Percentiles rank a stretch among this genome's conserved stretches.
phyloP scores from a whole-genome alignment of 768 basidiomycete species.

The Imleria badia region DNA sequence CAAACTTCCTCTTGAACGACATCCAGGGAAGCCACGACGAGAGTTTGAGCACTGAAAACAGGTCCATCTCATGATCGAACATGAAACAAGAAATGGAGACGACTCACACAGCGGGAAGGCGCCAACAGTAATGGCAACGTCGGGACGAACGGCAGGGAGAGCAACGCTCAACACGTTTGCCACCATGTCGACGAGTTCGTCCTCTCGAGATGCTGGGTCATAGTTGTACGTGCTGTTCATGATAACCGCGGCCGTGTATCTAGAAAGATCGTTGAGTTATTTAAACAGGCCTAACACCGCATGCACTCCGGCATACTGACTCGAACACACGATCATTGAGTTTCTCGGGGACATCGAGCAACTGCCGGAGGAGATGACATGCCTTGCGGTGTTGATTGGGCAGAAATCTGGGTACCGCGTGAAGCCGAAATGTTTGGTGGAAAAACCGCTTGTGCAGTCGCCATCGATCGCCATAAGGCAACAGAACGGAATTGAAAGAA shows the following conservation, averaged over 20 bases:
- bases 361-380: constrained; percentile 30
- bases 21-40: constrained; percentile 17
- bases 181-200: neutral
- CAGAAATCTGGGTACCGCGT: constrained; percentile 21
- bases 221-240: constrained; percentile 19
- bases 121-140: neutral
- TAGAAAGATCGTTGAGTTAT: neutral
- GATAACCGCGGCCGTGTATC: constrained; percentile 15
- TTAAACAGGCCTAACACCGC: neutral
- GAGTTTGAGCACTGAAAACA: neutral
- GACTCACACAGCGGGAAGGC: constrained; percentile 10
- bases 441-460: constrained; percentile 24
- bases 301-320: constrained; percentile 10
- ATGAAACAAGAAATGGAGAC: neutral
- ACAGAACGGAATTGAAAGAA: constrained; percentile 11
- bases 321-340: constrained; percentile 34
- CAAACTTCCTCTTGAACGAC: constrained; percentile 8
- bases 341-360: constrained; percentile 34
- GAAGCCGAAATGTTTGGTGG: constrained; percentile 14
- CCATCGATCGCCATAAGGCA: constrained; percentile 26
- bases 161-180: neutral
- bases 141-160: neutral
- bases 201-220: constrained; percentile 9
- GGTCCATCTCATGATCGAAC: neutral
- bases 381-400: constrained; percentile 29